Percentiles rank a stretch among this genome's conserved stretches.
phyloP scores from a whole-genome alignment of 768 basidiomycete species.

The Guyanaporus albipodus region DNA sequence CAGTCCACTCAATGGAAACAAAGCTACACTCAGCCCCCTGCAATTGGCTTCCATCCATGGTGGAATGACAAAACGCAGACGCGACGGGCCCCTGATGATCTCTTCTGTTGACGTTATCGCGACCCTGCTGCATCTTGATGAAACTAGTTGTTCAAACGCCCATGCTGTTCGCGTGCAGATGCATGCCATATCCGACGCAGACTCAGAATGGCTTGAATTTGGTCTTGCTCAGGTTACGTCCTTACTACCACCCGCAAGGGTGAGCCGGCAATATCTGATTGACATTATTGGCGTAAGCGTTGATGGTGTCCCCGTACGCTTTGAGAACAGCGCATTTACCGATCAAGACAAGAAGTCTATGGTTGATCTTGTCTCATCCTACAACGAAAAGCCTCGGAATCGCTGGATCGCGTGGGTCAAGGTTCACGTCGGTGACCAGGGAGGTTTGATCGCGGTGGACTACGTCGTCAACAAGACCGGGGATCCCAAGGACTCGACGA shows the following conservation, averaged over 20 bases:
- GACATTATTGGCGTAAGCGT: conserved; percentile 53
- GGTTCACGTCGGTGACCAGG: conserved; percentile 49
- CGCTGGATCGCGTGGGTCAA: conserved; percentile 67
- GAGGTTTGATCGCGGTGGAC: conserved; percentile 54
- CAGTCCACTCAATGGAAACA: conserved; percentile 21
- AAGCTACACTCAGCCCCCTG: conserved; percentile 8
- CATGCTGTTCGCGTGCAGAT: conserved; percentile 60
- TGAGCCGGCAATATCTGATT: conserved; percentile 39
- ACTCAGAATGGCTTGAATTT: conserved; percentile 75
- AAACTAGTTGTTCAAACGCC: conserved; percentile 33
- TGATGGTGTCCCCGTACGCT: conserved; percentile 61
- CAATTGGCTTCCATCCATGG: conserved; percentile 18
- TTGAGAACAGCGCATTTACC: conserved; percentile 45
- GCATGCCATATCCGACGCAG: conserved; percentile 53
- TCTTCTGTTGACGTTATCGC: conserved; percentile 52
- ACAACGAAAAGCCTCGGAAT: conserved; percentile 52
- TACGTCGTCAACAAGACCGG: conserved; percentile 51
- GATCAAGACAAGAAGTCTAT: conserved; percentile 34
- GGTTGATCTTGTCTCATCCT: conserved; percentile 38
- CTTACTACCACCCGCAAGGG: conserved; percentile 11
- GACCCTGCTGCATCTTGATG: conserved; percentile 42
- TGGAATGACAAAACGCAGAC: conserved; percentile 37
- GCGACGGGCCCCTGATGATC: conserved; percentile 59
- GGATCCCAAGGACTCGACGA: conserved; percentile 25
- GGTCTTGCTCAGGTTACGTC: conserved; percentile 51